Percentiles rank a stretch among this genome's conserved stretches.
Evolutionary conservation across 768 basidiomycete species (phyloP).

Genomic region (Porphyrellus cyaneotinctus): DNA sequence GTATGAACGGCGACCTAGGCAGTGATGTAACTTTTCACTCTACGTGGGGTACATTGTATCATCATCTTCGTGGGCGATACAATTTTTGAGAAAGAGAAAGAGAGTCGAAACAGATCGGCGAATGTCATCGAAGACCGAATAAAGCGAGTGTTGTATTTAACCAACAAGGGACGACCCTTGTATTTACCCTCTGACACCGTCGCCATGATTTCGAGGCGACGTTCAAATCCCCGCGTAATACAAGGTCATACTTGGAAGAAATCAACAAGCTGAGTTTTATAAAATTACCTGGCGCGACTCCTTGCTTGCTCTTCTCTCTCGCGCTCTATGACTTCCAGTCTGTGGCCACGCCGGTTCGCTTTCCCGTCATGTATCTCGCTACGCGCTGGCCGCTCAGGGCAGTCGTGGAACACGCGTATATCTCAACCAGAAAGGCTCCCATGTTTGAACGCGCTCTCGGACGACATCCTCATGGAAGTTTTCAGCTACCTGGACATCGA

Average conservation of each 20-base stretch:
- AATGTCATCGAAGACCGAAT: no score
- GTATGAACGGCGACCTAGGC: no score
- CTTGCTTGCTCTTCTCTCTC: slow-evolving; percentile 4
- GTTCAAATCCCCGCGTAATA: slow-evolving; percentile 13
- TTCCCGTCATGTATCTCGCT: slow-evolving; percentile 17
- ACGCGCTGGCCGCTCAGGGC: slow-evolving; percentile 8
- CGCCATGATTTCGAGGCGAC: slow-evolving; percentile 21
- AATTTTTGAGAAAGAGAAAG: no score
- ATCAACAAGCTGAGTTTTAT: slow-evolving; percentile 16
- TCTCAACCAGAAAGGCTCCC: slow-evolving; percentile 23
- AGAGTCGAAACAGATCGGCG: no score
- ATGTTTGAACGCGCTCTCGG: slow-evolving; percentile 30
- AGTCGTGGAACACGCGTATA: slow-evolving; percentile 27
- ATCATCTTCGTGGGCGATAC: no score
- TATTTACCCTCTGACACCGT: slow-evolving; percentile 17
- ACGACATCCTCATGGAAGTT: slow-evolving; percentile 39
- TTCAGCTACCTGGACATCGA: slow-evolving; percentile 34
- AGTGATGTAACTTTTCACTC: no score
- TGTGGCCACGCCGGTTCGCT: slow-evolving; percentile 21
- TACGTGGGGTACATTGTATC: no score
- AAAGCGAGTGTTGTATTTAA: slow-evolving; percentile 26
- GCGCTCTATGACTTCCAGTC: slow-evolving; percentile 20
- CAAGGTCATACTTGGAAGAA: slow-evolving; percentile 12
- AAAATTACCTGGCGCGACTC: slow-evolving; percentile 11
- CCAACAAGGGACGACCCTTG: slow-evolving; percentile 18